These are phyloP conservation scores for Tuctoria greenei DNA, from an alignment of 176 grass and related monocot genomes.

Conservation along the genomic window DNA sequence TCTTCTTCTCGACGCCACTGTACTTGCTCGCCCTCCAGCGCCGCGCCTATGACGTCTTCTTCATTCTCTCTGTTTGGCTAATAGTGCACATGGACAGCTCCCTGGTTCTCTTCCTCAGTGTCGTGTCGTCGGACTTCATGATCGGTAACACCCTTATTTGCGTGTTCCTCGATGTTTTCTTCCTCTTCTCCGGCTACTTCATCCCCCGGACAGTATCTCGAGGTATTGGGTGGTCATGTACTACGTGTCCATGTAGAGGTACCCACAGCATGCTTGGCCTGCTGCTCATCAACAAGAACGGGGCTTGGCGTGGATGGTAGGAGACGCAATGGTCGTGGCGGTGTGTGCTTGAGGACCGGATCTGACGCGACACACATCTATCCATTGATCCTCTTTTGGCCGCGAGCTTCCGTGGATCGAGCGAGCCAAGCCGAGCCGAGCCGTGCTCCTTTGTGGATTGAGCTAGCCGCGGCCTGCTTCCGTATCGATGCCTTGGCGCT, in stretches of 20 bases:
- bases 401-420: no score
- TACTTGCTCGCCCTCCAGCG: constrained; percentile 73
- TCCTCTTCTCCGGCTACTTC: constrained; percentile 95
- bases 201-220: constrained; percentile 76
- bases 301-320: constrained; percentile 54
- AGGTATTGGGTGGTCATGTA: constrained; percentile 93
- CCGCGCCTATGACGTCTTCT: constrained; percentile 71
- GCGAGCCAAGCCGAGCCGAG: no score
- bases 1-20: constrained; percentile 62
- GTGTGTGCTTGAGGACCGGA: constrained; percentile 49
- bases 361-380: no score
- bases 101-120: constrained; percentile 80
- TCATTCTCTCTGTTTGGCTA: constrained; percentile 80
- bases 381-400: no score
- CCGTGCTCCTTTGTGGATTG: no score
- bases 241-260: constrained; percentile 81
- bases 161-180: constrained; percentile 72
- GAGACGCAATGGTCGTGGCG: not conserved
- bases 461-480: no score
- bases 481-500: no score
- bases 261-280: constrained; percentile 74
- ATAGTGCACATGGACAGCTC: constrained; percentile 88
- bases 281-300: constrained; percentile 86
- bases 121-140: constrained; percentile 75
- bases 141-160: constrained; percentile 81